Evolutionary conservation across 257 asterid genomes (phyloP).

Genomic region (Jaltomata sinuosa): DNA sequence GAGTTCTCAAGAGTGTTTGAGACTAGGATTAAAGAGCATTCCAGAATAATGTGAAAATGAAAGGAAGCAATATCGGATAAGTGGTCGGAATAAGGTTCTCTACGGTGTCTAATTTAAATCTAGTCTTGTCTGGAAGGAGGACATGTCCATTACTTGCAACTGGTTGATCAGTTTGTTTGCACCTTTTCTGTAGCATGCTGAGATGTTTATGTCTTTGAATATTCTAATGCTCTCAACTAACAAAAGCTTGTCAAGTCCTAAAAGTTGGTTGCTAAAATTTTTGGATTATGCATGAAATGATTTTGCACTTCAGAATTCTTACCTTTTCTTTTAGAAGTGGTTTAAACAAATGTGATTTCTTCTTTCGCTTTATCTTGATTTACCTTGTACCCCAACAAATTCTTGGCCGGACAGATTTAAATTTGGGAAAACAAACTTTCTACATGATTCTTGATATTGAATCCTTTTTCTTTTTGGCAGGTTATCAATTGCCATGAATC

Average conservation of each 20-base stretch:
- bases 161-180: background rate
- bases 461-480: constrained; percentile 28
- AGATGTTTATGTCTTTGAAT: background rate
- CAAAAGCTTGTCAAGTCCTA: background rate
- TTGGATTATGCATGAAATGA: background rate
- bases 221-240: background rate
- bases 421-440: background rate
- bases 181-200: background rate
- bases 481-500: constrained; percentile 96
- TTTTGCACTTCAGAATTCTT: background rate
- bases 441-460: background rate
- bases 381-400: background rate
- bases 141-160: background rate
- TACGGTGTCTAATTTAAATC: background rate
- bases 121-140: background rate
- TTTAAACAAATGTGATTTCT: background rate
- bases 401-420: background rate
- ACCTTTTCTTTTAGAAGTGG: background rate
- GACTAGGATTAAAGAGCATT: background rate
- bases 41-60: background rate
- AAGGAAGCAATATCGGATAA: background rate
- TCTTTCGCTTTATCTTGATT: background rate
- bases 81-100: background rate
- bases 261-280: background rate
- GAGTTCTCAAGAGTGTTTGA: background rate